A percentile compares a stretch with the other conserved stretches of the same genome.
Evolutionary conservation across 2,329 filamentous ascomycete genomes (phyloP).

Genomic region (Coniochaeta hoffmannii): DNA sequence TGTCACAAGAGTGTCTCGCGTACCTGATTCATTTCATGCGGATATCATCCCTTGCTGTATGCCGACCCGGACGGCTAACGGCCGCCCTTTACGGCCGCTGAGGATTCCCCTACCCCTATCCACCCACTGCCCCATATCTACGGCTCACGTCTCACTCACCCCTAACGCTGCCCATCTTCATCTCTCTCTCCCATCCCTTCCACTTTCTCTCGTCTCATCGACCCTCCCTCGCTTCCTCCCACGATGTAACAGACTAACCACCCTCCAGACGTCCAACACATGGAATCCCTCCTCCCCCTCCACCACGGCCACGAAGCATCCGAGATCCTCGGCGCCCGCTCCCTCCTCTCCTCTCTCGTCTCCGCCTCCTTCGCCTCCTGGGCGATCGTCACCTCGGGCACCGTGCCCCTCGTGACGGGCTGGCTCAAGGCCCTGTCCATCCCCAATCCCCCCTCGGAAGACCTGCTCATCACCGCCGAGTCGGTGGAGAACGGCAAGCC

Average conservation of each 20-base stretch:
- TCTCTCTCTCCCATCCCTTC: neutral
- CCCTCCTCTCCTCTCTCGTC: constrained; percentile 61
- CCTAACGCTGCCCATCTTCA: neutral
- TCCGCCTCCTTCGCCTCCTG: constrained; percentile 53
- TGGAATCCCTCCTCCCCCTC: constrained; percentile 72
- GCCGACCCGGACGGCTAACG: neutral
- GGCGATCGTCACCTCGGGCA: constrained; percentile 81
- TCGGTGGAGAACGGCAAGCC: constrained; percentile 71
- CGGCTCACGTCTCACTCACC: neutral
- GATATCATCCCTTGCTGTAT: neutral
- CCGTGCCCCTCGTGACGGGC: constrained; percentile 57
- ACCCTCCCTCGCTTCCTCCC: no score
- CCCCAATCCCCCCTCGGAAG: constrained; percentile 54
- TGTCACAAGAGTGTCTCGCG: neutral
- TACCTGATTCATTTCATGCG: neutral
- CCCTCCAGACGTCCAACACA: constrained; percentile 61
- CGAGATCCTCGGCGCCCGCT: constrained; percentile 77
- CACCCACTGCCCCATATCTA: neutral
- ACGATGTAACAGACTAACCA: neutral
- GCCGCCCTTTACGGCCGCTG: neutral
- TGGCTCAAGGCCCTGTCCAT: constrained; percentile 65
- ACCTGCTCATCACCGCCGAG: constrained; percentile 66
- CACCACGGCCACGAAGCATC: constrained; percentile 70
- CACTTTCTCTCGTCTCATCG: neutral
- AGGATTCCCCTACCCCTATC: neutral